Conservation (phyloP, 1,284 basidiomycete genomes). For the Cutaneotrichosporon sp. region DNA sequence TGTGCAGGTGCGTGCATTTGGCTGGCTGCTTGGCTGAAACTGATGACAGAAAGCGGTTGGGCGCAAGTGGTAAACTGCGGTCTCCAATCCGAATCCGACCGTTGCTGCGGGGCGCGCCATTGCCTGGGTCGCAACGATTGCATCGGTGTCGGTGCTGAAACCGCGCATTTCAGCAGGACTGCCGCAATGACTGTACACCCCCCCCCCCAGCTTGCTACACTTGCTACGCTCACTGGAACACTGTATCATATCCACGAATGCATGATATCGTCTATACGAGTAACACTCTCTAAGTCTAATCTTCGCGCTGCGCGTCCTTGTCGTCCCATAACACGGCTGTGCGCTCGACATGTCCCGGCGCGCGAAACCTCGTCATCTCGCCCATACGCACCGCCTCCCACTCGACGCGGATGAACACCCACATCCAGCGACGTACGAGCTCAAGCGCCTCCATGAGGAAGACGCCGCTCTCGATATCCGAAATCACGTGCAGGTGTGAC, state of each 20-base stretch:
- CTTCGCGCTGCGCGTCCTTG: slow-evolving; percentile 18
- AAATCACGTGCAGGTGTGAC: slow-evolving; percentile 77
- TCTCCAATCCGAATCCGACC: no score
- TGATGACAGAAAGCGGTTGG: slow-evolving; percentile 42
- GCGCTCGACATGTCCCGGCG: slow-evolving; percentile 12
- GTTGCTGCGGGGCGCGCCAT: no score
- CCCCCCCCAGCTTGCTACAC: no score
- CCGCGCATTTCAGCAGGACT: no score
- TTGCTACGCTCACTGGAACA: background rate
- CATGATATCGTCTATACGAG: slow-evolving; percentile 17
- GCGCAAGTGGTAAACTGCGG: slow-evolving; percentile 41
- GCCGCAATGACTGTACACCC: no score
- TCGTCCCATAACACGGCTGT: slow-evolving; percentile 26
- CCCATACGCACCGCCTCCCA: slow-evolving; percentile 79
- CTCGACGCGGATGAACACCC: slow-evolving; percentile 94
- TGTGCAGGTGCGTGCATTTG: slow-evolving; percentile 48
- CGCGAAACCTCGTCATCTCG: slow-evolving; percentile 35
- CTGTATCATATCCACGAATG: slow-evolving; percentile 12
- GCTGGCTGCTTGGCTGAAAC: background rate
- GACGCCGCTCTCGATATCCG: slow-evolving; percentile 77
- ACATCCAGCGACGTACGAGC: slow-evolving; percentile 85
- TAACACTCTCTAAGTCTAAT: slow-evolving; percentile 7
- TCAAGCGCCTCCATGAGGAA: slow-evolving; percentile 91
- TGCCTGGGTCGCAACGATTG: background rate
- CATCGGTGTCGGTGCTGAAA: background rate